Base-by-base conservation (phyloP, 2,329 filamentous ascomycete species). In the Knufia petricola region DNA sequence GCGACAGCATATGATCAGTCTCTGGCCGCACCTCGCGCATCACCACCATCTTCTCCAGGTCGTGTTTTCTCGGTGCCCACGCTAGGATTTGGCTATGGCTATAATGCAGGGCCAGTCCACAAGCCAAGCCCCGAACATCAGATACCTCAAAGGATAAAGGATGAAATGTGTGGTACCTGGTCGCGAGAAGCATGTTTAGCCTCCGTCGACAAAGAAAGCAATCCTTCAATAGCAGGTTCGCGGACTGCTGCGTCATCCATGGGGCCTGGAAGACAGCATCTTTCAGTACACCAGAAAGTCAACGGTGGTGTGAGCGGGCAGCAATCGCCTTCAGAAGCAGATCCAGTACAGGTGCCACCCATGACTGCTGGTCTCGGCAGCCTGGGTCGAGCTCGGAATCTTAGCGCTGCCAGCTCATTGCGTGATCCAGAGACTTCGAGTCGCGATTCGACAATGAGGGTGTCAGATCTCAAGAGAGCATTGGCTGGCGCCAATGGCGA, bases 141-240 rank as follows among this genome's bases (percentile, higher is more conserved):
- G 50, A 69, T 95, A 2, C 84, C 87, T 0, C 64, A 70, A 13
- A 73, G 71, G 23, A 78, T 87, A 57, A 80, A 76, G 55, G 85
- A 92, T 53, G 77, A 86, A 56, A 85, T 95, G 77, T 69, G 87
- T 50, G 72, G 77, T 17, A 78, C 85, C 41, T 95, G 90, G 90
- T 84, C 80, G 32, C 81, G 82, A 60, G 88, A 94, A 19, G 68
- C 72, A 12, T 85, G 84, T 26, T 69, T 92, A 46, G 77, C 81
- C 9, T 73, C 78, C 31, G 75, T 86, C 42, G 79, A 84, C 51
- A 79, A 72, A 50, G 72, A 85, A 48, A 77, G 74, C 43, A 81
- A 81, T 58, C 77, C 78, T 10, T 94, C 87, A 3, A 69, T 94
- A 48, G 85, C 73, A 47, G 87, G 87, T 19, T 94, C 87, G 2